Base-by-base conservation (phyloP, 306 rosid species). In the Vachellia collinsii region DNA sequence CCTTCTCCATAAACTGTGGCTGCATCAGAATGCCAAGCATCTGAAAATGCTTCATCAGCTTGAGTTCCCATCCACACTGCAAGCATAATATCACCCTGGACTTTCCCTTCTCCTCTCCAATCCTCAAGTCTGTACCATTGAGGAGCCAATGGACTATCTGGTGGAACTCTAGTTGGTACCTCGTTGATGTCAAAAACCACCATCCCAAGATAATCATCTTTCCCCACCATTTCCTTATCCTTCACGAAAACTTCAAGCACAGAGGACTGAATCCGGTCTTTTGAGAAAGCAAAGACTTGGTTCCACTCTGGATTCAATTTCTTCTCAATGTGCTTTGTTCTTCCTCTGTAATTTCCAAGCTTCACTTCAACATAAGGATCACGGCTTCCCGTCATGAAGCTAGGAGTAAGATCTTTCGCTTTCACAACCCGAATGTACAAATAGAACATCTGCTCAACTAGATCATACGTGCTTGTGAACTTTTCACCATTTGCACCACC, bases 51-150 rank as follows among this genome's bases (percentile, higher is more conserved):
- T 83, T 93, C 98, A 56, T 93, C 98, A 64, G 97, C 94, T 64
- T 93, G 98, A 65, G 97, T 93, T 76, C 98, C 98, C 90, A 93
- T 90, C 98, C 98, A 93, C 34, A 92, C 94, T 47, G 94, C 93
- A 43, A 94, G 83, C 98, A 94, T 94, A 65, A 94, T 86, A 36
- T 94, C 95, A 9, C 98, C 97, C 39, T 87, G 80, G 20, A 92
- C 88, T 67, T 81, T 90, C 12, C 98, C 94, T 4, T 85, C 92
- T 58, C 90, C 90, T 0, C 84, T 84, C 77, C 83, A 77, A 80
- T 89, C 89, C 64, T 91, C 97, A 41, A 91, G 86, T 61, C 88
- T 77, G 74, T 91, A 91, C 98, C 97, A 93, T 22, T 88, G 98
- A 63, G 98, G 95, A 25, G 98, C 98, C 44, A 94, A 80, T 4